Percentiles rank a stretch among this genome's conserved stretches.
phyloP scores from a whole-genome alignment of 2,329 filamentous ascomycete species.

The Aspergillus hiratsukae region DNA sequence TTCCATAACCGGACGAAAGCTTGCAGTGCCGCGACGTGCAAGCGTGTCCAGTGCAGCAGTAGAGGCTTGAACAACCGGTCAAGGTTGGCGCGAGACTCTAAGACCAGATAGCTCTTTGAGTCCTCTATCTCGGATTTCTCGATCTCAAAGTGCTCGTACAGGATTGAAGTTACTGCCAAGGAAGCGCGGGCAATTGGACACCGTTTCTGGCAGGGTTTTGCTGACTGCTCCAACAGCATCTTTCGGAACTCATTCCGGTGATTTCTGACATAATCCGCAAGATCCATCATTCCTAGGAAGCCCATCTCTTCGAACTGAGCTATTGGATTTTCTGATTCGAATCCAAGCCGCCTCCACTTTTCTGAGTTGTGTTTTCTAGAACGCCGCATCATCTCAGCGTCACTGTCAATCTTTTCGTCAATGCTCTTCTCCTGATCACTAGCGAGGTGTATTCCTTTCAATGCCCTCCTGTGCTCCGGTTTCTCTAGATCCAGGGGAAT shows the following conservation, averaged over 20 bases:
- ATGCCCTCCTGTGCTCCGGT: conserved; percentile 78
- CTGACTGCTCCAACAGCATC: conserved; percentile 81
- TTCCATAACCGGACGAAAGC: conserved; percentile 94
- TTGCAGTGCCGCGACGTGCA: conserved; percentile 81
- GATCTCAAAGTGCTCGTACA: conserved; percentile 95
- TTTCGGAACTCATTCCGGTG: conserved; percentile 93
- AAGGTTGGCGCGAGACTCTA: conserved; percentile 72
- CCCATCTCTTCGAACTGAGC: conserved; percentile 81
- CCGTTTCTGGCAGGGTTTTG: conserved; percentile 63
- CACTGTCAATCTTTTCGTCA: conserved; percentile 27
- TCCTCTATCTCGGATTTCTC: conserved; percentile 79
- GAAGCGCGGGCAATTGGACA: conserved; percentile 87
- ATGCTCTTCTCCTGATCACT: conserved; percentile 52
- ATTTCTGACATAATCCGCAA: conserved; percentile 88
- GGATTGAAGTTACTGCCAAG: conserved; percentile 75
- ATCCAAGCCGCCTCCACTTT: conserved; percentile 90
- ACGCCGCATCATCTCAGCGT: conserved; percentile 47
- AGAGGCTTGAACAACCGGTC: conserved; percentile 84
- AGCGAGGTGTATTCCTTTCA: conserved; percentile 80
- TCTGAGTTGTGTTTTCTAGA: conserved; percentile 75
- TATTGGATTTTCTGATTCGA: conserved; percentile 82
- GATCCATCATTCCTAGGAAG: conserved; percentile 94
- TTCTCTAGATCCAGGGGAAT: conserved; percentile 79
- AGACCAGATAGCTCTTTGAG: conserved; percentile 65
- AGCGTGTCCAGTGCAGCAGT: conserved; percentile 83